Conservation (phyloP, 2,329 filamentous ascomycete genomes). For the Drechslera avenae region DNA sequence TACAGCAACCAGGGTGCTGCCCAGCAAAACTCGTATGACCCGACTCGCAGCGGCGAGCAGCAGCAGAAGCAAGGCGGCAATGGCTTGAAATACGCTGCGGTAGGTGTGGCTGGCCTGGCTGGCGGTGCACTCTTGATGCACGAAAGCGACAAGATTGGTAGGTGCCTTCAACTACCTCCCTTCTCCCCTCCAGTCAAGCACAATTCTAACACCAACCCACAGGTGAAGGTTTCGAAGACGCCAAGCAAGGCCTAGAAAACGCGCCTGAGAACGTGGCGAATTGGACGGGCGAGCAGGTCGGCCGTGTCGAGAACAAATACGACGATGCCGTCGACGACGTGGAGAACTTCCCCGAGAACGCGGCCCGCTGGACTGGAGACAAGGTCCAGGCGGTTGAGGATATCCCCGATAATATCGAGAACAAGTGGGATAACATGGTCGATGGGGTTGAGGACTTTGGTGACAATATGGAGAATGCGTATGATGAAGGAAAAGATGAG, state of each 20-base stretch:
- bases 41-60: constrained; percentile 21
- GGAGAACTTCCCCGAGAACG: constrained; percentile 33
- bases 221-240: constrained; percentile 27
- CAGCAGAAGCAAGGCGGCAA: constrained; percentile 26
- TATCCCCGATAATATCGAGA: constrained; percentile 30
- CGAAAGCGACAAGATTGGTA: constrained; percentile 34
- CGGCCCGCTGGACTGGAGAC: constrained; percentile 29
- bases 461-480: constrained; percentile 30
- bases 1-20: constrained; percentile 23
- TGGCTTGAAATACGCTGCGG: constrained; percentile 36
- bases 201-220: constrained; percentile 1
- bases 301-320: constrained; percentile 26
- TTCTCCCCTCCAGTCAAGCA: not conserved
- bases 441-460: constrained; percentile 26
- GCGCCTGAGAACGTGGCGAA: constrained; percentile 30
- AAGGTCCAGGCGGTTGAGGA: constrained; percentile 34
- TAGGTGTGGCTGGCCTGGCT: constrained; percentile 29
- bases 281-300: constrained; percentile 33
- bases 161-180: not conserved
- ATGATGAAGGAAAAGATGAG: constrained; percentile 31
- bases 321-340: constrained; percentile 29
- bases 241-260: constrained; percentile 27
- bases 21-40: constrained; percentile 25
- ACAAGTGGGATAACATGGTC: constrained; percentile 29
- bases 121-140: constrained; percentile 35